These are phyloP conservation scores for Incumbomyces lentus DNA, from an alignment of 2,329 filamentous ascomycete species.

Conservation along the genomic window DNA sequence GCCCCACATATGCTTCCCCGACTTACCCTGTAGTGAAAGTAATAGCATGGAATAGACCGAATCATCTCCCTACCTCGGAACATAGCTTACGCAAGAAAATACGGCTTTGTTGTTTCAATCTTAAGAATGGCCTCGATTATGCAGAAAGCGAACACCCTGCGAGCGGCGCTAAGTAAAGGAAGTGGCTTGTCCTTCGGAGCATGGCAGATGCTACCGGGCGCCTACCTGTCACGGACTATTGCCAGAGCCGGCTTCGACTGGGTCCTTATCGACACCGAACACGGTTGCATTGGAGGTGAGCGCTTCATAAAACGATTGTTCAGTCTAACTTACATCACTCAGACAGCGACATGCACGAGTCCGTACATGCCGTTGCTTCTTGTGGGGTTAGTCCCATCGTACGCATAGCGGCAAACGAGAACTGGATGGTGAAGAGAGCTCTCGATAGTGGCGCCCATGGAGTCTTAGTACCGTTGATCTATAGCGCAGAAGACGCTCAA, in stretches of 20 bases:
- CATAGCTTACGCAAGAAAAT: too few species aligned
- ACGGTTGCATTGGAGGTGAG: slow-evolving; percentile 46
- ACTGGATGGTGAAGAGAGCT: slow-evolving; percentile 53
- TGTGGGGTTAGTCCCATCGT: slow-evolving; percentile 36
- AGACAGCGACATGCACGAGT: slow-evolving; percentile 43
- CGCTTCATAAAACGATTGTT: not conserved
- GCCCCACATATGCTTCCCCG: too few species aligned
- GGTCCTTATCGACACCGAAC: slow-evolving; percentile 46
- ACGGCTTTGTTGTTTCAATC: not conserved
- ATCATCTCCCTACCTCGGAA: too few species aligned
- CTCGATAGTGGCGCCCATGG: slow-evolving; percentile 52
- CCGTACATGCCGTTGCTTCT: slow-evolving; percentile 38
- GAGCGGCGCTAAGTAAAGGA: slow-evolving; percentile 40
- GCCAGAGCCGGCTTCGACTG: slow-evolving; percentile 44
- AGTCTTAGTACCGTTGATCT: slow-evolving; percentile 45
- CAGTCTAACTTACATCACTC: not conserved
- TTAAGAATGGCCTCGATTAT: slow-evolving; percentile 27
- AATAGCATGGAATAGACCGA: too few species aligned
- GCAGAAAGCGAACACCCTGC: slow-evolving; percentile 45
- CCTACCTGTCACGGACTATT: slow-evolving; percentile 44
- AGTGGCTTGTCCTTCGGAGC: slow-evolving; percentile 42
- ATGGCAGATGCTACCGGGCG: slow-evolving; percentile 49
- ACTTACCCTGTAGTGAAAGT: too few species aligned
- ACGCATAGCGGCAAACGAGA: slow-evolving; percentile 45
- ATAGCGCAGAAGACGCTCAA: slow-evolving; percentile 43